Evolutionary conservation across 768 basidiomycete genomes (phyloP).

Genomic region (Trametes punicea): DNA sequence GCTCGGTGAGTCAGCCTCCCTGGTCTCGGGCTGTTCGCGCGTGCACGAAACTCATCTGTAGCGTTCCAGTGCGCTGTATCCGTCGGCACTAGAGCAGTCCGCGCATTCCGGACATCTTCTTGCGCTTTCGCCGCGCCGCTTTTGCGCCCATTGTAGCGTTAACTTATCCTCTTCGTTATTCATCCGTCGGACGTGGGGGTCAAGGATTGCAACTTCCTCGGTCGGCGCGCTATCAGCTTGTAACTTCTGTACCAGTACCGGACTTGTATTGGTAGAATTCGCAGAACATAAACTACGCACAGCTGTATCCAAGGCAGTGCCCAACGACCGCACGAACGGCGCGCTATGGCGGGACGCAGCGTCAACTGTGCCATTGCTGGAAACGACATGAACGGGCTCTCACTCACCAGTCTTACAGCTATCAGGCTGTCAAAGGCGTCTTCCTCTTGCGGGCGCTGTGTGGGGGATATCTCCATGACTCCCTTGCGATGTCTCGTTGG

Average conservation of each 20-base stretch:
- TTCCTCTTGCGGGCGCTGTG: no score
- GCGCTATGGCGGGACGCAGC: no score
- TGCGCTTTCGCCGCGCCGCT: neutral
- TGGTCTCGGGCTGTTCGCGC: neutral
- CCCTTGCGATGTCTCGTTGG: no score
- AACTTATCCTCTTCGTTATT: slow-evolving; percentile 2
- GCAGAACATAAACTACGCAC: no score
- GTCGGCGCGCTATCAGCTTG: neutral
- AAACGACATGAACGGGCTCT: no score
- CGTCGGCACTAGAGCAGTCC: neutral
- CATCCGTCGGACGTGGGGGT: neutral
- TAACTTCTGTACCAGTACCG: neutral
- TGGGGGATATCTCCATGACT: no score
- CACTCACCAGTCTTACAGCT: no score
- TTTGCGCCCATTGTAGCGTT: neutral
- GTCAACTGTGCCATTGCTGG: no score
- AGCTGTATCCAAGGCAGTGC: no score
- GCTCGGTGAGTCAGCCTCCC: neutral
- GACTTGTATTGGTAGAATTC: neutral
- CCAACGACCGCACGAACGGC: no score
- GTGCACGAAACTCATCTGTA: neutral
- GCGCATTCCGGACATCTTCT: neutral
- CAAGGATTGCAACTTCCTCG: neutral
- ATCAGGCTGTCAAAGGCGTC: no score
- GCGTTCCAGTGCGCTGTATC: neutral